Conservation (phyloP, 192 early-diverging fungal species). For the Phycomyces blakesleeanus region DNA sequence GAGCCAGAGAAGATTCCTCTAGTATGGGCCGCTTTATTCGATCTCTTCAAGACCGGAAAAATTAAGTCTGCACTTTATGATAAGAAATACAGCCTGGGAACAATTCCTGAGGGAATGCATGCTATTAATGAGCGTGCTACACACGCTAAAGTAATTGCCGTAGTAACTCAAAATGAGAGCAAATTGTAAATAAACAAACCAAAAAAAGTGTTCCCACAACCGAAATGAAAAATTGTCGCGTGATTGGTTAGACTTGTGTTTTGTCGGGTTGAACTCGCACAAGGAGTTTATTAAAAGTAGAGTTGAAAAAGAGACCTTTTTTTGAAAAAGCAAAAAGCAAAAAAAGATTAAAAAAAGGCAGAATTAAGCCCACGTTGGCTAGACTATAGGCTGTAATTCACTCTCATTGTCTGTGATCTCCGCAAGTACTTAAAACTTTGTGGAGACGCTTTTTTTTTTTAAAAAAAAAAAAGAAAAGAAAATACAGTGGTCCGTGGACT, state of each 20-base stretch:
- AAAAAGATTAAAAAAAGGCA: neutral
- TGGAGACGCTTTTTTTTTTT: too few species aligned
- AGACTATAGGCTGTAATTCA: too few species aligned
- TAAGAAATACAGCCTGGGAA: conserved; percentile 60
- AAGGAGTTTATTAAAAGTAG: neutral
- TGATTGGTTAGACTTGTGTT: neutral
- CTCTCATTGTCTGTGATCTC: too few species aligned
- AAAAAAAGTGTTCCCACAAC: neutral
- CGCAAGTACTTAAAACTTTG: too few species aligned
- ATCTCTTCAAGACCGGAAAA: conserved; percentile 50
- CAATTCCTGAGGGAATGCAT: conserved; percentile 61
- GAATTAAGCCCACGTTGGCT: neutral
- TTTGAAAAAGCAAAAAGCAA: neutral
- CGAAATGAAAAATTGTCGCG: conserved; percentile 3
- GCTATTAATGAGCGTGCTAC: conserved; percentile 67
- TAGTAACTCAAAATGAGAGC: conserved; percentile 16
- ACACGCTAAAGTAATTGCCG: conserved; percentile 76
- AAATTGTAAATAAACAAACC: conserved; percentile 32
- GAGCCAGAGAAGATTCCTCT: conserved; percentile 55
- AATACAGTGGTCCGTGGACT: too few species aligned
- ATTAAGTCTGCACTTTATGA: conserved; percentile 63
- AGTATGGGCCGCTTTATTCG: conserved; percentile 69
- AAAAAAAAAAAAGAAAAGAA: too few species aligned
- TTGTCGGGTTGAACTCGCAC: neutral
- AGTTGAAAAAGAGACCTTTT: neutral